These are phyloP conservation scores for Pseudogymnoascus sp. DNA, from an alignment of 2,329 filamentous ascomycete species.

Conservation along the genomic window DNA sequence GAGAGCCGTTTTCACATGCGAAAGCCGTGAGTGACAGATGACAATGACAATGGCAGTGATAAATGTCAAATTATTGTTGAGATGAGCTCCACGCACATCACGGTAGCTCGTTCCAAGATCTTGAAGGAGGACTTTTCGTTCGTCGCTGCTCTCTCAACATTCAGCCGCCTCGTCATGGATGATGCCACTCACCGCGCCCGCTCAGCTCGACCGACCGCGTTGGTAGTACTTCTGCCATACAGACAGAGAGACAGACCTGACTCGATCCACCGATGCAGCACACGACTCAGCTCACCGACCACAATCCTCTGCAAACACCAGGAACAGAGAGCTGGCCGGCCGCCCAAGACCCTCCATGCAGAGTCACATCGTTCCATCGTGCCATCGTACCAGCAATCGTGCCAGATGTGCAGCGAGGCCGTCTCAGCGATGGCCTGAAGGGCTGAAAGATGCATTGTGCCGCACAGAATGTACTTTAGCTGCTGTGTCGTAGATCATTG, in stretches of 20 bases:
- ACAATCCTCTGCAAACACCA: not conserved
- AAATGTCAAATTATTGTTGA: not conserved
- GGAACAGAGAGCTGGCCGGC: not conserved
- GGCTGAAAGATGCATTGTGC: constrained; percentile 25
- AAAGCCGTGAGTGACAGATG: not conserved
- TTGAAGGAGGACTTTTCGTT: not conserved
- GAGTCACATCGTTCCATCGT: not conserved
- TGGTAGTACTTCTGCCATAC: not conserved
- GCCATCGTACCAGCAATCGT: not conserved
- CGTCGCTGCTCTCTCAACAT: not conserved
- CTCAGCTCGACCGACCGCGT: not conserved
- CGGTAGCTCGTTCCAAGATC: not conserved
- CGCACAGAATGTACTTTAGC: not conserved
- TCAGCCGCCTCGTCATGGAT: not conserved
- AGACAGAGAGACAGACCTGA: not conserved
- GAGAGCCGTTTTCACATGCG: not conserved
- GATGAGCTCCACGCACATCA: not conserved
- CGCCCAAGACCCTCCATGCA: not conserved
- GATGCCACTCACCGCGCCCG: not conserved
- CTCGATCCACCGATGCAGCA: not conserved
- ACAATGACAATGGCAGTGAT: not conserved
- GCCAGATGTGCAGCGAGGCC: not conserved
- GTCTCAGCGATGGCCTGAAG: not conserved
- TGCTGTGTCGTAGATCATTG: constrained; percentile 18
- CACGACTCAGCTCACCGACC: constrained; percentile 4